These are phyloP conservation scores for Gossypium longicalyx DNA, from an alignment of 345 rosid genomes.

Conservation along the genomic window DNA sequence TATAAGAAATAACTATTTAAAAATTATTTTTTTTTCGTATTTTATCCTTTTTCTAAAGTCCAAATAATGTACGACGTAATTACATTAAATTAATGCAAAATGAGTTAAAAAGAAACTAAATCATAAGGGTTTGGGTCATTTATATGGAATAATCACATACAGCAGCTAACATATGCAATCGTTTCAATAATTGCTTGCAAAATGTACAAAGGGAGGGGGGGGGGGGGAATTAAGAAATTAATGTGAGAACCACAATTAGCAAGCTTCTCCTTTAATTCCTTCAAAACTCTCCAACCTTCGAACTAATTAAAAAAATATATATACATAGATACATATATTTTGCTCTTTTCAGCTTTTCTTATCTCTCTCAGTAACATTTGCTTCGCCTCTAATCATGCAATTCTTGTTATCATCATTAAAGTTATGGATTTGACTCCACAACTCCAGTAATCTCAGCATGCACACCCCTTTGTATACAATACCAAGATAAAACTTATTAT, in stretches of 20 bases:
- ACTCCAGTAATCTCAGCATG: neutral
- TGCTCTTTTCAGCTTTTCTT: neutral
- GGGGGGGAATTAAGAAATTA: neutral
- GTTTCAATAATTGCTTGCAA: neutral
- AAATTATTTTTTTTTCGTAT: no score
- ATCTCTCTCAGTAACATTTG: neutral
- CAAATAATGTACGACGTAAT: no score
- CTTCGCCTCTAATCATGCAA: slow-evolving; percentile 11
- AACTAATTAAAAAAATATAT: neutral
- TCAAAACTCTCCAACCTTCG: neutral
- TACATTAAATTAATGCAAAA: no score
- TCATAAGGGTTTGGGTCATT: no score
- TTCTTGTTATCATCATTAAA: neutral
- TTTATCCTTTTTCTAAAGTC: no score
- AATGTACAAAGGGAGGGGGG: neutral
- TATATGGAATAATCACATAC: neutral
- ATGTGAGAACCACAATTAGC: neutral
- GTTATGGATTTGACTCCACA: slow-evolving; percentile 12
- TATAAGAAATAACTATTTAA: no score
- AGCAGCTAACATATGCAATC: neutral
- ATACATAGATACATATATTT: neutral
- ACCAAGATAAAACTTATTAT: neutral
- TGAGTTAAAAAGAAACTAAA: no score
- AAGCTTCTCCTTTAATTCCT: neutral
- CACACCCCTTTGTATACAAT: neutral